These are phyloP conservation scores for Talaromyces sp. DNA, from an alignment of 2,329 filamentous ascomycete species.

Conservation along the genomic window DNA sequence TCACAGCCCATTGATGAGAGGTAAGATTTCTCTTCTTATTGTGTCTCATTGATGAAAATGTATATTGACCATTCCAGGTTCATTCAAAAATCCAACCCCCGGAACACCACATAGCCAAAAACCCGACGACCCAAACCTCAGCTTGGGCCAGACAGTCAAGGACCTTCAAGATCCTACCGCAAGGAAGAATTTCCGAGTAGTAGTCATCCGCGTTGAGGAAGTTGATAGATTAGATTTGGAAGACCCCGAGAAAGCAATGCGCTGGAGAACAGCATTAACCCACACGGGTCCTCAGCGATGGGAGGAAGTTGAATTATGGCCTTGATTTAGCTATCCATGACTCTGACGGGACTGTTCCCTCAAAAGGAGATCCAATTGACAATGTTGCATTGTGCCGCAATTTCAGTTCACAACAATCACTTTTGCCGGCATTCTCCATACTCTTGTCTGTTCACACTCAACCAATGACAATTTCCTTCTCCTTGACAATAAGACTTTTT, in stretches of 20 bases:
- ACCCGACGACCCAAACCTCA: conserved; percentile 41
- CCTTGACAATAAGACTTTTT: neutral
- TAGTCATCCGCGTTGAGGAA: conserved; percentile 75
- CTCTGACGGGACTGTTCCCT: neutral
- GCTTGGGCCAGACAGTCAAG: conserved; percentile 60
- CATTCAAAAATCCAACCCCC: conserved; percentile 67
- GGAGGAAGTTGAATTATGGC: conserved; percentile 67
- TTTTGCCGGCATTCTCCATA: neutral
- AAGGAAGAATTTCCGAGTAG: conserved; percentile 73
- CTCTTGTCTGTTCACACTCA: neutral
- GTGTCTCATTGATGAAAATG: neutral
- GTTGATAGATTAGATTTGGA: conserved; percentile 71
- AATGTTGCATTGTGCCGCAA: neutral
- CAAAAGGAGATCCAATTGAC: neutral
- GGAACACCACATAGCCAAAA: conserved; percentile 56
- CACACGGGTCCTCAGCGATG: conserved; percentile 49
- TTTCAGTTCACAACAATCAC: neutral
- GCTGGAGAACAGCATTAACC: conserved; percentile 64
- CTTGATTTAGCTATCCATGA: conserved; percentile 28
- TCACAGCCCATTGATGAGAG: conserved; percentile 71
- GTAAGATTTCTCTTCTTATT: conserved; percentile 33
- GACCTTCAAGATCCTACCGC: conserved; percentile 65
- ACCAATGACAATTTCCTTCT: neutral
- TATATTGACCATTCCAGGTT: conserved; percentile 40
- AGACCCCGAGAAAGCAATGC: conserved; percentile 56